Base-by-base conservation (phyloP, 225 moss, liverwort and hornwort species). In the Polytrichum commune region DNA sequence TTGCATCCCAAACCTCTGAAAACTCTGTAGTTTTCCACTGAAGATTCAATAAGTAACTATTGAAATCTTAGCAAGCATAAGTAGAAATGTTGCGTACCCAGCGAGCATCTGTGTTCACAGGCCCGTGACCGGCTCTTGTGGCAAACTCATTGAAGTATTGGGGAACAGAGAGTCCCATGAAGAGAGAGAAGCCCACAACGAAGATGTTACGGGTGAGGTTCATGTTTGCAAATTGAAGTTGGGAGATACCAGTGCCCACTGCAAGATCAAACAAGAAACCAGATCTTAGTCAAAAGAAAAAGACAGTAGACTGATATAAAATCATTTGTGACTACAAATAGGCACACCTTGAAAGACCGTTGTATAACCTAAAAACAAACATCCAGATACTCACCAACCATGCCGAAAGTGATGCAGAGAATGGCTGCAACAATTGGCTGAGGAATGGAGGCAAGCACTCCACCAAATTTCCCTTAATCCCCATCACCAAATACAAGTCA, bases 201-300 rank as follows among this genome's bases (percentile, higher is more conserved):
- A 95, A 95, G 53, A 95, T 91, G 68, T 95, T 95, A 5, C 95
- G 80, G 0, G 88, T 82, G 66, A 82, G 75, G 74, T 95, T 95
- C 93, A 93, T 90, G 73, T 95, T 95, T 0, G 86, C 95, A 28
- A 93, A 95, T 23, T 93, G 95, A 55, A 95, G 74, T 63, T 79
- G 79, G 0, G 93, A 95, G 61, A 95, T 91, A 76, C 93, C 95
- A 2, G 93, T 91, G 29, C 91, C 93, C 33, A 78, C 95, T 95
- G 88, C 73, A 62, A 19, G 29, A 56, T 24, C 19, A 66, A 33
- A 35, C 9, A 24, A 23, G 53, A 53, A 63, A 13, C 1, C 28
- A 54, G 38, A 10, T 26, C 10, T 63, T 18, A 63, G 58, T 7
- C 22, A 58, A 58, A 24, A 20, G 24, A 58, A 6, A n/a, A 22